These are phyloP conservation scores for Monosporascus sp. DNA, from an alignment of 2,329 filamentous ascomycete genomes.

Conservation along the genomic window DNA sequence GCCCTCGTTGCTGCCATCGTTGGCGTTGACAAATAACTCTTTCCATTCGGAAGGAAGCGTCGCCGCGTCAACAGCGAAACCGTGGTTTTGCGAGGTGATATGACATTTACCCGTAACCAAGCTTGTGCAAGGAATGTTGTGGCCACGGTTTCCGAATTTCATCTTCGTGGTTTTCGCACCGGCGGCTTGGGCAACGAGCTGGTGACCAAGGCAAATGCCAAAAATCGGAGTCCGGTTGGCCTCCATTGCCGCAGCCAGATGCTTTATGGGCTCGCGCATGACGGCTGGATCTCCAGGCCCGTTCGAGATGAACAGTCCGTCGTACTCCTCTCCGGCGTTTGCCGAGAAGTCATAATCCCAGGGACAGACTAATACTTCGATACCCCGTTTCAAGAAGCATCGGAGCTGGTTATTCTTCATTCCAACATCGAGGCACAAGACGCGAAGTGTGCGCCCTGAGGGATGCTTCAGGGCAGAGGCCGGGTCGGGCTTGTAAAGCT, in stretches of 20 bases:
- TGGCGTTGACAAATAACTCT: conserved; percentile 96
- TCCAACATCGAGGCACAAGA: conserved; percentile 92
- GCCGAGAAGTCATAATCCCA: conserved; percentile 90
- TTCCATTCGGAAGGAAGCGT: conserved; percentile 76
- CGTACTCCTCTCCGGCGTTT: conserved; percentile 76
- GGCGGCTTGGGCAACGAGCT: conserved; percentile 82
- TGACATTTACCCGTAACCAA: conserved; percentile 94
- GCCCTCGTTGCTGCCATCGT: conserved; percentile 96
- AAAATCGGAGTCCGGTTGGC: conserved; percentile 84
- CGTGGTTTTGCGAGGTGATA: conserved; percentile 98
- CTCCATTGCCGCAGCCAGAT: conserved; percentile 70
- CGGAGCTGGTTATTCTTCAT: conserved; percentile 98
- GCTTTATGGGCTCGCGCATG: conserved; percentile 71
- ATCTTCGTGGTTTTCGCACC: conserved; percentile 88
- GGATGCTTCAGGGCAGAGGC: conserved; percentile 75
- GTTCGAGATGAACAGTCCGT: conserved; percentile 97
- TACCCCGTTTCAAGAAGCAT: conserved; percentile 83
- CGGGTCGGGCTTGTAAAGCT: conserved; percentile 73
- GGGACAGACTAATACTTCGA: conserved; percentile 90
- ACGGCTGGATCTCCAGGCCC: conserved; percentile 92
- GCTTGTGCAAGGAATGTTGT: conserved; percentile 97
- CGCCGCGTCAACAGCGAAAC: conserved; percentile 81
- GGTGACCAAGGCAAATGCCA: conserved; percentile 93
- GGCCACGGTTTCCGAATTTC: conserved; percentile 98
- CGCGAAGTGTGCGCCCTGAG: conserved; percentile 78